These are phyloP conservation scores for Medicago arabica DNA, from an alignment of 306 rosid genomes.

Conservation along the genomic window DNA sequence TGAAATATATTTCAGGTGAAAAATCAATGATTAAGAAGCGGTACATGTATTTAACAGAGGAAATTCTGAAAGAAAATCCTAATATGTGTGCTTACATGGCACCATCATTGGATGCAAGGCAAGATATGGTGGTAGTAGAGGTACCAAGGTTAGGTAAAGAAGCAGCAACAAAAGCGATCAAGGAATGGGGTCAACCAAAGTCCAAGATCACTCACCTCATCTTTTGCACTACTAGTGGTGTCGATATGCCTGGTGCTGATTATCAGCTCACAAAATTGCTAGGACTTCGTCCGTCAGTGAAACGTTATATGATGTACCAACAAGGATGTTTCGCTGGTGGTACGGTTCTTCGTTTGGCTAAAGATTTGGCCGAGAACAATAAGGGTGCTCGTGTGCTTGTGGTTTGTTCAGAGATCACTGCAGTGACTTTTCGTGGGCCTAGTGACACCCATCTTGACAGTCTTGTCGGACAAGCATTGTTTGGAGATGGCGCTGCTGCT, in stretches of 20 bases:
- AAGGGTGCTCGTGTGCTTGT: constrained; percentile 42
- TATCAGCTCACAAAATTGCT: constrained; percentile 44
- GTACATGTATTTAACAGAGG: constrained; percentile 39
- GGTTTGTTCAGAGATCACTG: constrained; percentile 45
- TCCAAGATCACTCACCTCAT: constrained; percentile 44
- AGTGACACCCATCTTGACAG: constrained; percentile 45
- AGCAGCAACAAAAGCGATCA: constrained; percentile 45
- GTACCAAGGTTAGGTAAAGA: constrained; percentile 49
- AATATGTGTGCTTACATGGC: constrained; percentile 41
- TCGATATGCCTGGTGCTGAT: constrained; percentile 47
- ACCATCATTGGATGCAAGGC: constrained; percentile 47
- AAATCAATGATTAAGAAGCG: constrained; percentile 47
- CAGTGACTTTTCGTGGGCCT: constrained; percentile 36
- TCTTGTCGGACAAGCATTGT: constrained; percentile 44
- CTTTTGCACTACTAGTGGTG: constrained; percentile 44
- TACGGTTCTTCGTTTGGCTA: constrained; percentile 40
- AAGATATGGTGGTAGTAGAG: constrained; percentile 47
- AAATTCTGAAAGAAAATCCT: constrained; percentile 44
- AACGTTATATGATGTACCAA: constrained; percentile 50
- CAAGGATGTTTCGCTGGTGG: constrained; percentile 46
- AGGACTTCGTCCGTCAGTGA: constrained; percentile 33
- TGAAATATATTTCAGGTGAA: constrained; percentile 37
- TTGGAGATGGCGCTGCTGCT: constrained; percentile 46
- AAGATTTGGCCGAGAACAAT: constrained; percentile 42
- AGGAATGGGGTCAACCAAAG: constrained; percentile 47